Evolutionary conservation across 2,329 filamentous ascomycete genomes (phyloP).

Genomic region (Curvularia sp.): DNA sequence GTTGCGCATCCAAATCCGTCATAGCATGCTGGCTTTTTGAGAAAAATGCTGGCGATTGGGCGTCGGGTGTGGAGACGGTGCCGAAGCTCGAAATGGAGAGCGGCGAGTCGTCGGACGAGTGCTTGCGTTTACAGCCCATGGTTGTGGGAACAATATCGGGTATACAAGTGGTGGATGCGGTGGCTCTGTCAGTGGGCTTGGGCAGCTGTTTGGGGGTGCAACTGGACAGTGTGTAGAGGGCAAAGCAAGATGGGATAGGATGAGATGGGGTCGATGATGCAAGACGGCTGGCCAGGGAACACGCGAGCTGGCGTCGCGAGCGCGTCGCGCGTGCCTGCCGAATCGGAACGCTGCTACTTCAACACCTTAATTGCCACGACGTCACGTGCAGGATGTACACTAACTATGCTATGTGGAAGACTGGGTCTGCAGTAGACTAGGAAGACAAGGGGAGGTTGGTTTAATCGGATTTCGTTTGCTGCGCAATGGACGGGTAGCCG

Average conservation of each 20-base stretch:
- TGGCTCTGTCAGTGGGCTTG: neutral
- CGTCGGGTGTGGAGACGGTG: slow-evolving; percentile 40
- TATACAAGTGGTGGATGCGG: neutral
- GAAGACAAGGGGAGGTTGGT: neutral
- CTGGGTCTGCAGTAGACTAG: neutral
- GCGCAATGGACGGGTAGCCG: neutral
- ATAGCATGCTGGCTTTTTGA: slow-evolving; percentile 27
- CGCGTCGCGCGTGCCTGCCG: slow-evolving; percentile 17
- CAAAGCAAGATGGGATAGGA: slow-evolving; percentile 12
- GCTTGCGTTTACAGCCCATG: slow-evolving; percentile 68
- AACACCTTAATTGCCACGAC: neutral
- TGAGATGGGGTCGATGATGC: slow-evolving; percentile 27
- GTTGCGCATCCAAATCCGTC: slow-evolving; percentile 38
- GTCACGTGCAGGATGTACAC: neutral
- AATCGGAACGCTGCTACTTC: neutral
- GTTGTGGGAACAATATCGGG: neutral
- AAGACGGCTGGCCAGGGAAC: slow-evolving; percentile 35
- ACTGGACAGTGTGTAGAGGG: slow-evolving; percentile 3
- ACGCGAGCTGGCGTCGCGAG: slow-evolving; percentile 18
- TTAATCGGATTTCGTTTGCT: neutral
- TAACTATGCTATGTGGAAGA: neutral
- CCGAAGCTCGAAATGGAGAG: slow-evolving; percentile 52
- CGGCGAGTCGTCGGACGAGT: slow-evolving; percentile 58
- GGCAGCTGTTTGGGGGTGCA: neutral
- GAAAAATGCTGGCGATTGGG: slow-evolving; percentile 38